Evolutionary conservation across 2,329 filamentous ascomycete species (phyloP).

Genomic region (Monilinia fructicola): DNA sequence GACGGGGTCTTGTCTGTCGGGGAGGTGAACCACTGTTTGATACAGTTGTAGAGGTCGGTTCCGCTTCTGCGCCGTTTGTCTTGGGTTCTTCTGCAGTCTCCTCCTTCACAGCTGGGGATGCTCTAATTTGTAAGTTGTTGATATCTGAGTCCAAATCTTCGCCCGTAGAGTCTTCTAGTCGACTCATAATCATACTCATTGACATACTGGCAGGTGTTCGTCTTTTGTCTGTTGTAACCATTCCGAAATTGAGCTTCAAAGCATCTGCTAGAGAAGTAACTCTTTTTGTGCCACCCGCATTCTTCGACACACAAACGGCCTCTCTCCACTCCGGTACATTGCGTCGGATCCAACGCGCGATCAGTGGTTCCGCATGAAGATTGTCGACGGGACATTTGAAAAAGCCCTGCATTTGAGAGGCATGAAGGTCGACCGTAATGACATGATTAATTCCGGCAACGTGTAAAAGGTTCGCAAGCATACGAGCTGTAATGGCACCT

Average conservation of each 20-base stretch:
- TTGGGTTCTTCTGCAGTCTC: slow-evolving; percentile 17
- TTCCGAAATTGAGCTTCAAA: slow-evolving; percentile 94
- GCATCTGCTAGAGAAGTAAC: slow-evolving; percentile 95
- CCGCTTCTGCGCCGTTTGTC: slow-evolving; percentile 9
- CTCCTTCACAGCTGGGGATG: slow-evolving; percentile 24
- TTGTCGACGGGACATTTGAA: slow-evolving; percentile 98
- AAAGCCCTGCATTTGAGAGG: slow-evolving; percentile 99
- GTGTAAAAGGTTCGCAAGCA: slow-evolving; percentile 91
- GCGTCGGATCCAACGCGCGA: slow-evolving; percentile 90
- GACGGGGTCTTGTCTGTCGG: slow-evolving; percentile 31
- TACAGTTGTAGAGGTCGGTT: slow-evolving; percentile 21
- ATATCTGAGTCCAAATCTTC: slow-evolving; percentile 45
- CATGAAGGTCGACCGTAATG: slow-evolving; percentile 94
- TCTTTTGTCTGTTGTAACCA: slow-evolving; percentile 83
- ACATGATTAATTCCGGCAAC: slow-evolving; percentile 97
- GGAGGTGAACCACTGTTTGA: slow-evolving; percentile 28
- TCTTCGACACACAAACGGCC: slow-evolving; percentile 96
- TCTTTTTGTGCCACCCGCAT: slow-evolving; percentile 93
- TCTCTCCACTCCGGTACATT: slow-evolving; percentile 87
- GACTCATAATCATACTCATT: slow-evolving; percentile 74
- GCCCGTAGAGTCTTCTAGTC: slow-evolving; percentile 60
- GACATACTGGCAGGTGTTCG: slow-evolving; percentile 64
- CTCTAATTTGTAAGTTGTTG: slow-evolving; percentile 35
- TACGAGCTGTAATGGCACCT: slow-evolving; percentile 92
- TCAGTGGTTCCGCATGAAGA: slow-evolving; percentile 89